phyloP scores from a whole-genome alignment of 352 stramenopile species.

The Globisporangium paroecandrum region DNA sequence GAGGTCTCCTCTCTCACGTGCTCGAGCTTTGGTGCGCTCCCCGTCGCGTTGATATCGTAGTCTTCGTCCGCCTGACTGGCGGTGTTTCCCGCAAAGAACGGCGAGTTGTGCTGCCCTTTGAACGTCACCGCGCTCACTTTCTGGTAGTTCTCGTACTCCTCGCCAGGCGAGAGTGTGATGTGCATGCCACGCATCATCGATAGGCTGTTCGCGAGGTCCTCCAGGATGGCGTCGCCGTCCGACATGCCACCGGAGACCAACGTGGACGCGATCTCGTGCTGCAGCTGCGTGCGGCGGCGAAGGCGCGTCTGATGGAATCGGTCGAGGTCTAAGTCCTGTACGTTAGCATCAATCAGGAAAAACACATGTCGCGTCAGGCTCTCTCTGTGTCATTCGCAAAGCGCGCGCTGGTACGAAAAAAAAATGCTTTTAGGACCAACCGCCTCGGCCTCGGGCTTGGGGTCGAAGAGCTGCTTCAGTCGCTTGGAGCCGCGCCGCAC shows the following conservation, averaged over 20 bases:
- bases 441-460: conserved; percentile 23
- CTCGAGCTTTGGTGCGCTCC: conserved; percentile 7
- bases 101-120: conserved; percentile 10
- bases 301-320: conserved; percentile 50
- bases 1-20: conserved; percentile 13
- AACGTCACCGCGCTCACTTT: conserved; percentile 44
- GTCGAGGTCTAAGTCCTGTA: conserved; percentile 56
- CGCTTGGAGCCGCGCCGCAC: conserved; percentile 26
- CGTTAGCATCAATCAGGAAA: background rate
- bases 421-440: conserved; percentile 7
- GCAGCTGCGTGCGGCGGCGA: conserved; percentile 47
- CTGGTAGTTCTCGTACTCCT: conserved; percentile 72
- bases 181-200: conserved; percentile 44
- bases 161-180: conserved; percentile 62
- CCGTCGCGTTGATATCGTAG: conserved; percentile 19
- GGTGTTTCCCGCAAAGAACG: conserved; percentile 18
- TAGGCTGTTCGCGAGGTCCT: conserved; percentile 26
- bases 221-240: conserved; percentile 21
- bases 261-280: conserved; percentile 49
- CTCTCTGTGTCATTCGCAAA: too few relatives aligned
- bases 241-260: conserved; percentile 29
- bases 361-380: too few relatives aligned
- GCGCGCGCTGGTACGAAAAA: background rate
- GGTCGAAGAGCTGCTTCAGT: conserved; percentile 27
- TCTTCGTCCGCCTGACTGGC: conserved; percentile 25